Conservation (phyloP, 1,139 yeast genomes). For the Blastobotrys persicus region DNA sequence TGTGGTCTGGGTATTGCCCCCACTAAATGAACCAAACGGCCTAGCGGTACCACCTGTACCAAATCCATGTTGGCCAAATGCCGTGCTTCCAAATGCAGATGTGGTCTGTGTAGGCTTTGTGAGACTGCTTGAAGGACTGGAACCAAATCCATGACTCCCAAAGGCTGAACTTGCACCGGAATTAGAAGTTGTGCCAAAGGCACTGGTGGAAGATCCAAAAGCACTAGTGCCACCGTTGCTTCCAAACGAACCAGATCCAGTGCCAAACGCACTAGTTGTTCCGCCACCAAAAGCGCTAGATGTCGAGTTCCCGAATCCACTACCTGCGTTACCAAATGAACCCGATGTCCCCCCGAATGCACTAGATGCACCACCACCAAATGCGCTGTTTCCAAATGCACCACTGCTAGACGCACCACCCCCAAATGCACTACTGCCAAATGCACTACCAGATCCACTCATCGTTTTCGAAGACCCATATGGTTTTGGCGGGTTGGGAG, state of each 20-base stretch:
- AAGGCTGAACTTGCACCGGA: constrained; percentile 7
- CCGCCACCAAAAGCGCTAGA: constrained; percentile 14
- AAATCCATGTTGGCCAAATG: constrained; percentile 9
- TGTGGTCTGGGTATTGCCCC: neutral
- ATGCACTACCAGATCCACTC: constrained; percentile 14
- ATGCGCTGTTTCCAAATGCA: constrained; percentile 8
- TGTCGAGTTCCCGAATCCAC: constrained; percentile 8
- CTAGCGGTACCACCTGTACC: constrained; percentile 6
- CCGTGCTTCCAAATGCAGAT: constrained; percentile 4
- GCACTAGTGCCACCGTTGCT: too few species aligned
- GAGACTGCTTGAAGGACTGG: neutral
- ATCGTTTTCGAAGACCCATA: constrained; percentile 16
- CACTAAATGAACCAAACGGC: constrained; percentile 8
- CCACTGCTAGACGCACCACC: constrained; percentile 6
- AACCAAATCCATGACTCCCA: constrained; percentile 20
- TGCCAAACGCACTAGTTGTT: constrained; percentile 17
- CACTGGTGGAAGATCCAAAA: constrained; percentile 1
- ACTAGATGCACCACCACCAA: constrained; percentile 7
- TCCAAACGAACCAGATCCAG: constrained; percentile 14
- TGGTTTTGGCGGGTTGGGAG: constrained; percentile 30
- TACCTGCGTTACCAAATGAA: too few species aligned
- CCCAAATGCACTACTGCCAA: constrained; percentile 15
- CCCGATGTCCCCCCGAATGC: constrained; percentile 15
- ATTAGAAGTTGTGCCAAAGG: too few species aligned
- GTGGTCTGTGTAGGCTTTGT: neutral